A percentile compares a stretch with the other conserved stretches of the same genome.
Conservation (phyloP, 805 yeast species). For the Metschnikowia hibisci region DNA sequence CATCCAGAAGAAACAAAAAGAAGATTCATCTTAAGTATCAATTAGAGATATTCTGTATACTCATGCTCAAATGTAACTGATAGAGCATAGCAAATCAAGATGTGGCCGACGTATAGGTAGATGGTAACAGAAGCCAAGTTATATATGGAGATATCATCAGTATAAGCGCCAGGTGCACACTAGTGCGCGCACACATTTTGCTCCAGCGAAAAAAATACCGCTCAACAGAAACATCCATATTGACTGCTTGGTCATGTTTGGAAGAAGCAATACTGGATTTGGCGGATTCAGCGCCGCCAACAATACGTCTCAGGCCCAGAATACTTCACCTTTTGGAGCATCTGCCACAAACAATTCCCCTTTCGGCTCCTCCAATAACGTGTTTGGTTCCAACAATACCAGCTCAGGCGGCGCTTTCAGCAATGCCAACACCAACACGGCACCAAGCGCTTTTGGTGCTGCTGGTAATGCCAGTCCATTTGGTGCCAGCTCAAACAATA, state of each 20-base stretch:
- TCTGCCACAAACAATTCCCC: slow-evolving; percentile 15
- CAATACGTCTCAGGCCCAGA: slow-evolving; percentile 4
- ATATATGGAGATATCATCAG: too few species aligned
- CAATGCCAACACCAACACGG: slow-evolving; percentile 9
- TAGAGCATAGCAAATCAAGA: too few species aligned
- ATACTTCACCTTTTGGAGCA: slow-evolving; percentile 15
- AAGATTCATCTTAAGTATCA: too few species aligned
- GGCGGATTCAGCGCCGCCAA: slow-evolving; percentile 43
- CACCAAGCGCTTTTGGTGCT: slow-evolving; percentile 11
- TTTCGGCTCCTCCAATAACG: slow-evolving; percentile 15
- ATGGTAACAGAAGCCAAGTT: too few species aligned
- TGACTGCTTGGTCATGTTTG: slow-evolving; percentile 37
- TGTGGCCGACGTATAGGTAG: too few species aligned
- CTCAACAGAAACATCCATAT: not conserved
- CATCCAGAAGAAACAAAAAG: too few species aligned
- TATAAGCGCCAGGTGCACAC: too few species aligned
- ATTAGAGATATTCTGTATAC: too few species aligned
- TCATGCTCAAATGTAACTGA: too few species aligned
- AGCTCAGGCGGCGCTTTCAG: slow-evolving; percentile 32
- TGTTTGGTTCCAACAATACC: slow-evolving; percentile 19
- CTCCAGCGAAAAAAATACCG: slow-evolving; percentile 2
- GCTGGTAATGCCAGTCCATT: slow-evolving; percentile 6
- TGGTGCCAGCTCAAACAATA: slow-evolving; percentile 16
- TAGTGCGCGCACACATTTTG: slow-evolving; percentile 1
- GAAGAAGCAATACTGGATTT: slow-evolving; percentile 47